Percentiles rank a stretch among this genome's conserved stretches.
phyloP scores from a whole-genome alignment of 352 stramenopile genomes.

The Phytophthora pistaciae region DNA sequence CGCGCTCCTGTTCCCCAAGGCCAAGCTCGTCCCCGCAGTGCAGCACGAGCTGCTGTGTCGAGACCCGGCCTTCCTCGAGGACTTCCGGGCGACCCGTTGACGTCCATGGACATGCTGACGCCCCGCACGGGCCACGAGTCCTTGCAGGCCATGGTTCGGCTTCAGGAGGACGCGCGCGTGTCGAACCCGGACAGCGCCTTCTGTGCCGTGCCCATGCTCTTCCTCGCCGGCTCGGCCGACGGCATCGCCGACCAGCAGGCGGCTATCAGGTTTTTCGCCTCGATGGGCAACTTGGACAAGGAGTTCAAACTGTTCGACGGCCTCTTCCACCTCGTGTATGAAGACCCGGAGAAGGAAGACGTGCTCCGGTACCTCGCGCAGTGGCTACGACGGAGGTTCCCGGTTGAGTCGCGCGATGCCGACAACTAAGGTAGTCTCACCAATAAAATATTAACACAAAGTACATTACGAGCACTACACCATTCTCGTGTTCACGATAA shows the following conservation, averaged over 20 bases:
- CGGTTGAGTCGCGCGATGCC: conserved; percentile 15
- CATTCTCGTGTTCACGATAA: no score
- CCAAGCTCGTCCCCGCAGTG: conserved; percentile 43
- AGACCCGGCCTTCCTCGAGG: conserved; percentile 44
- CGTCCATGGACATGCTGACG: conserved; percentile 46
- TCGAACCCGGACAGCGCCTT: conserved; percentile 31
- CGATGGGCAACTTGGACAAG: conserved; percentile 63
- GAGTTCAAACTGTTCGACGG: conserved; percentile 68
- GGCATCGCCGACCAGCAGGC: conserved; percentile 53
- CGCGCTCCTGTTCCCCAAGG: conserved; percentile 36
- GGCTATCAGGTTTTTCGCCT: conserved; percentile 52
- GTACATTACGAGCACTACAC: not conserved
- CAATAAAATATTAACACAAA: not conserved
- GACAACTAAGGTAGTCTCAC: not conserved
- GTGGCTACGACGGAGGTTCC: conserved; percentile 47
- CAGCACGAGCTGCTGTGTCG: conserved; percentile 46
- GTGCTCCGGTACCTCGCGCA: conserved; percentile 54
- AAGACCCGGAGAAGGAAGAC: conserved; percentile 61
- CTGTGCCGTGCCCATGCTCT: conserved; percentile 36
- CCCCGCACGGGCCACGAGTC: conserved; percentile 44
- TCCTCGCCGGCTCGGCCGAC: conserved; percentile 57
- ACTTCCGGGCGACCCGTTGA: conserved; percentile 47
- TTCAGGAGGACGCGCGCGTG: conserved; percentile 42
- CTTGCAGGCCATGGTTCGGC: conserved; percentile 42
- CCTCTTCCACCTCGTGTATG: conserved; percentile 65